Conservation (phyloP, 192 early-diverging fungal species). For the Phlyctochytrium bullatum region DNA sequence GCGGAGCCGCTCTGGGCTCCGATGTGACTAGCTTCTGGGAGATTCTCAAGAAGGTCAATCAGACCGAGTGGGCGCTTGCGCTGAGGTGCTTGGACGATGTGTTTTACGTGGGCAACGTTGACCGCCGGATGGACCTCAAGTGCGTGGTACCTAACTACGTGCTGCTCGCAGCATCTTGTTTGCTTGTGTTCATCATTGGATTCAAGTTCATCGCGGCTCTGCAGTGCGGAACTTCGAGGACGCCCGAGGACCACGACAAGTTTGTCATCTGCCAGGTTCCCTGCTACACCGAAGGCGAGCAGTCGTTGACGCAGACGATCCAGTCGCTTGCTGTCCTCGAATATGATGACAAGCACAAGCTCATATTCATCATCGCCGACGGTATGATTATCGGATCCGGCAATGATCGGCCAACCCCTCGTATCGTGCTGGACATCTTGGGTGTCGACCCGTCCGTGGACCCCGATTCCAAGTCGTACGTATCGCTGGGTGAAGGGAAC, state of each 20-base stretch:
- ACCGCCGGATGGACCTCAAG: constrained; percentile 75
- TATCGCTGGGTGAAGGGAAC: constrained; percentile 79
- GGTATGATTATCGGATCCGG: constrained; percentile 94
- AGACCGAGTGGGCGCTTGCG: constrained; percentile 14
- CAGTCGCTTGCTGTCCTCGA: constrained; percentile 87
- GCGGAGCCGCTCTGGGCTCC: constrained; percentile 8
- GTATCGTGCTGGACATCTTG: constrained; percentile 95
- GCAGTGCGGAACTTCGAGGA: constrained; percentile 48
- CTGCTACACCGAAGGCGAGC: constrained; percentile 98
- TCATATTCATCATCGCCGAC: constrained; percentile 94
- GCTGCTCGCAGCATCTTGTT: constrained; percentile 67
- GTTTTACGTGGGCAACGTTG: constrained; percentile 81
- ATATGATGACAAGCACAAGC: constrained; percentile 98
- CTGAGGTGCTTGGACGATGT: constrained; percentile 72
- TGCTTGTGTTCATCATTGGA: constrained; percentile 81
- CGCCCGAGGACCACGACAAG: constrained; percentile 89
- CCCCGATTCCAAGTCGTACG: constrained; percentile 73
- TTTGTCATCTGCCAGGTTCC: constrained; percentile 95
- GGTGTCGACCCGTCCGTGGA: constrained; percentile 82
- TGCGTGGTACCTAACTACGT: constrained; percentile 87
- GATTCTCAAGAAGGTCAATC: constrained; percentile 12
- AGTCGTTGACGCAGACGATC: constrained; percentile 86
- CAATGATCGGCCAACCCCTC: constrained; percentile 93
- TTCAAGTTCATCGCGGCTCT: constrained; percentile 63
- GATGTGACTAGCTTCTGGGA: constrained; percentile 27